Evolutionary conservation across 352 stramenopile genomes (phyloP), one percentile per base, ranked within the genome.

Genomic region (Globisporangium cylindrosporum): DNA sequence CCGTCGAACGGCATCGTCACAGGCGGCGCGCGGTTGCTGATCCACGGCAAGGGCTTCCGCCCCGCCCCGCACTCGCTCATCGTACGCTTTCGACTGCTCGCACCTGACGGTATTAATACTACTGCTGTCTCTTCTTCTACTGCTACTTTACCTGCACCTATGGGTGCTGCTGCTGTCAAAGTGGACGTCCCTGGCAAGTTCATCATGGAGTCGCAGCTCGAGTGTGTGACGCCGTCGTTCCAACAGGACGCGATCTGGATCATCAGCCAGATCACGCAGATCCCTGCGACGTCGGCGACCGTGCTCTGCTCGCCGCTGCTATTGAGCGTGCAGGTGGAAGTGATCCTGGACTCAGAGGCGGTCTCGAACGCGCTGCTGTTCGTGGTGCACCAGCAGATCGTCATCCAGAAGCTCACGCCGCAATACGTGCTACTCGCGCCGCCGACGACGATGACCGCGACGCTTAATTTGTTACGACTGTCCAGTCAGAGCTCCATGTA

Each of bases 21-120:
- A 20, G 84, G 84, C 32, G 82, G 82, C 43, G 79, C 81, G 20
- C 78, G 71, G 55, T 18, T 92, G n/a, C 24, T 88, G 6, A 65
- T 92, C 32, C 81, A 92, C 58, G 82, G 84, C 62, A 79, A 67
- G 3, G 82, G 82, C 34, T 92, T 92, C 74, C 78, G 78, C 3
- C 73, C 84, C 34, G 63, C 60, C 32, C 84, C 81, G 57, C 84
- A 92, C 71, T 88, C 84, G 59, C 77, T 92, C 58, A 70, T 76
- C n/a, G 81, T 92, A 56, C 80, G 81, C 36, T 88, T 90, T 63
- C 75, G 72, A 12, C 63, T 89, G 55, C 22, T 70, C 2, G 64
- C 77, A 22, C 66, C 78, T 8, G 72, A 67, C 36, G 20, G 62
- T 10, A 51, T 69, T n/a, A 59, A 20, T 5, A 24, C 54, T 4